Conservation (phyloP, 2,329 filamentous ascomycete species). For the Alternaria triticina region DNA sequence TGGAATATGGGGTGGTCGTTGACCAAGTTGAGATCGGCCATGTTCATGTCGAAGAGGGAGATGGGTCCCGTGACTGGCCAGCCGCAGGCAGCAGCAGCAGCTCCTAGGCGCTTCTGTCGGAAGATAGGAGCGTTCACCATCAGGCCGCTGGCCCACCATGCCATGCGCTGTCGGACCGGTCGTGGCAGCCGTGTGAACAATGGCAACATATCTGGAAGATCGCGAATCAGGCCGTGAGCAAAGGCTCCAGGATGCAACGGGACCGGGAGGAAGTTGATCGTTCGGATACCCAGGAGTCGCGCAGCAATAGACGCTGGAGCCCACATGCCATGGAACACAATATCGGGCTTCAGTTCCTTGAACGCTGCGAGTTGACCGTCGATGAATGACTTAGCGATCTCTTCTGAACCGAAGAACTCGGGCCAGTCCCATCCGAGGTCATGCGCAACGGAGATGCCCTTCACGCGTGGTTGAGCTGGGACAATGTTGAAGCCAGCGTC, state of each 20-base stretch:
- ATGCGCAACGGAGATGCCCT: slow-evolving; percentile 39
- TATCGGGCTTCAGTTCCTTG: slow-evolving; percentile 36
- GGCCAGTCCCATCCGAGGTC: slow-evolving; percentile 45
- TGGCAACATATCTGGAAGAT: slow-evolving; percentile 42
- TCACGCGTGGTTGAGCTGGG: slow-evolving; percentile 37
- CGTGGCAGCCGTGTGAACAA: slow-evolving; percentile 40
- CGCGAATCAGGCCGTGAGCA: slow-evolving; percentile 38
- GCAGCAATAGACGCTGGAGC: slow-evolving; percentile 41
- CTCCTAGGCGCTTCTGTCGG: slow-evolving; percentile 38
- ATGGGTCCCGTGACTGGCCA: slow-evolving; percentile 40
- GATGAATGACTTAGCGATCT: slow-evolving; percentile 41
- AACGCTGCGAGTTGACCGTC: slow-evolving; percentile 41
- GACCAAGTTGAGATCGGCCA: slow-evolving; percentile 44
- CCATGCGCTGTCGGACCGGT: slow-evolving; percentile 33
- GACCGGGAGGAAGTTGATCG: slow-evolving; percentile 42
- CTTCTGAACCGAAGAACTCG: slow-evolving; percentile 42
- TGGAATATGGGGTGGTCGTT: slow-evolving; percentile 44
- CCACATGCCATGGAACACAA: slow-evolving; percentile 46
- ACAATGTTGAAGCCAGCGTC: slow-evolving; percentile 43
- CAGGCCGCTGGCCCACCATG: slow-evolving; percentile 33
- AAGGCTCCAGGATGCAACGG: slow-evolving; percentile 39
- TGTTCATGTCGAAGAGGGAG: slow-evolving; percentile 44
- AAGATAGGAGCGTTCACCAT: slow-evolving; percentile 44
- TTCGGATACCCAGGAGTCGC: slow-evolving; percentile 37
- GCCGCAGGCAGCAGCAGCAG: slow-evolving; percentile 34